Evolutionary conservation across 805 yeast species (phyloP).

Genomic region (Schizosaccharomyces lindneri): DNA sequence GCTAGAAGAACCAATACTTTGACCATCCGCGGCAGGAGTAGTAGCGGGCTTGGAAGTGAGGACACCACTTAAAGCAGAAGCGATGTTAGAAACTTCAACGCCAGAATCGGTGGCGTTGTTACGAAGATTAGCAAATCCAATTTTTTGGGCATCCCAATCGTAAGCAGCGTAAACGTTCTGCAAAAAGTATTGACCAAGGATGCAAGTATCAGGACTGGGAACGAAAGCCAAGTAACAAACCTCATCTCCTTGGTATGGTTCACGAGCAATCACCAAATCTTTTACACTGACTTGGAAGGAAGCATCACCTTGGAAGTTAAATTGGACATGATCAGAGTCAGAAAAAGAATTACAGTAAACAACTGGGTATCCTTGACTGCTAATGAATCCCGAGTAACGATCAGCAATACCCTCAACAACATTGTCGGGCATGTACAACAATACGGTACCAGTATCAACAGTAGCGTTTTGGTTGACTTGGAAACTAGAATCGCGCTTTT

Average conservation of each 20-base stretch:
- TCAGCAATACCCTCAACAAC: neutral
- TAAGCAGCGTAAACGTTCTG: neutral
- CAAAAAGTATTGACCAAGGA: neutral
- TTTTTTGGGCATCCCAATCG: neutral
- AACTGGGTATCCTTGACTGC: neutral
- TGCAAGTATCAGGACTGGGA: neutral
- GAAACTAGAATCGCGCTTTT: neutral
- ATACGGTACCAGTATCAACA: neutral
- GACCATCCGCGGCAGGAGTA: neutral
- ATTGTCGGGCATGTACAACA: neutral
- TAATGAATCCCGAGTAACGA: neutral
- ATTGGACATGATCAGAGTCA: neutral
- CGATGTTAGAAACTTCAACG: neutral
- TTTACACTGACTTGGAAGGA: neutral
- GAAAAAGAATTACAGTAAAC: neutral
- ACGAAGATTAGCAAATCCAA: neutral
- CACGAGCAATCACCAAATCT: neutral
- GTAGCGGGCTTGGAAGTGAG: neutral
- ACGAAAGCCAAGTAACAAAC: neutral
- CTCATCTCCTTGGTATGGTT: neutral
- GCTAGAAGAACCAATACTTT: neutral
- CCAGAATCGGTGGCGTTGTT: neutral
- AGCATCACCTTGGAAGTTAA: neutral
- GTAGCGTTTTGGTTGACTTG: neutral
- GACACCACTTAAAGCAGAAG: neutral